Conservation (phyloP, 495 filamentous ascomycete genomes). For the Tuber umbilicatum region DNA sequence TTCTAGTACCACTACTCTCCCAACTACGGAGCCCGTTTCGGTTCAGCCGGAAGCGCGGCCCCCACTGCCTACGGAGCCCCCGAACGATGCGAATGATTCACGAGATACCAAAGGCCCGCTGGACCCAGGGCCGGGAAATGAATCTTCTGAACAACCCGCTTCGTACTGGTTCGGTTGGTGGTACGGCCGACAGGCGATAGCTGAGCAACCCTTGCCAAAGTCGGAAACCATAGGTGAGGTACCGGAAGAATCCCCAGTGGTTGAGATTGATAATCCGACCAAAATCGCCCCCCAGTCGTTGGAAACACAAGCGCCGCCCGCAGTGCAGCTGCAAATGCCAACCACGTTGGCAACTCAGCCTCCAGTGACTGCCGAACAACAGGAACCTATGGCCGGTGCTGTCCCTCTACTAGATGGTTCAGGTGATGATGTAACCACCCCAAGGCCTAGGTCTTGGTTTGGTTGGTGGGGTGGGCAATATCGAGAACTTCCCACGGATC, state of each 20-base stretch:
- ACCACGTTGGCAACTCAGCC: not conserved
- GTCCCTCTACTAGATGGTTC: conserved; percentile 18
- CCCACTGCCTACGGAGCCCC: conserved; percentile 4
- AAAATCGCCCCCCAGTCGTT: not conserved
- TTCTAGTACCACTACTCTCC: not conserved
- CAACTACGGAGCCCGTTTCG: conserved; percentile 3
- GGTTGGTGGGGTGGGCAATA: conserved; percentile 33
- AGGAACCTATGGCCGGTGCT: not conserved
- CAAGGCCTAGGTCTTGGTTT: conserved; percentile 37
- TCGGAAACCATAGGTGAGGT: conserved; percentile 22
- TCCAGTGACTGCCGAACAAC: not conserved
- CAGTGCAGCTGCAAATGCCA: not conserved
- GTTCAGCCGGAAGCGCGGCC: conserved; percentile 2
- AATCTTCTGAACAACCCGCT: conserved; percentile 5
- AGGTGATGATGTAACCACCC: conserved; percentile 11
- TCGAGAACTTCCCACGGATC: conserved; percentile 8
- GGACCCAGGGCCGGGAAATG: not conserved
- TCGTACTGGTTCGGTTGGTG: conserved; percentile 40
- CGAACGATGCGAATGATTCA: conserved; percentile 16
- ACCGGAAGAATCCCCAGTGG: conserved; percentile 11
- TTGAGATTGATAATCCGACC: conserved; percentile 20
- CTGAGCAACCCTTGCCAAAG: conserved; percentile 23
- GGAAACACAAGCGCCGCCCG: not conserved
- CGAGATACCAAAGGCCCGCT: conserved; percentile 11
- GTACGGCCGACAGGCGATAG: conserved; percentile 25